These are phyloP conservation scores for Gracilaria domingensis DNA, from an alignment of 23 red algal genomes.

Conservation along the genomic window DNA sequence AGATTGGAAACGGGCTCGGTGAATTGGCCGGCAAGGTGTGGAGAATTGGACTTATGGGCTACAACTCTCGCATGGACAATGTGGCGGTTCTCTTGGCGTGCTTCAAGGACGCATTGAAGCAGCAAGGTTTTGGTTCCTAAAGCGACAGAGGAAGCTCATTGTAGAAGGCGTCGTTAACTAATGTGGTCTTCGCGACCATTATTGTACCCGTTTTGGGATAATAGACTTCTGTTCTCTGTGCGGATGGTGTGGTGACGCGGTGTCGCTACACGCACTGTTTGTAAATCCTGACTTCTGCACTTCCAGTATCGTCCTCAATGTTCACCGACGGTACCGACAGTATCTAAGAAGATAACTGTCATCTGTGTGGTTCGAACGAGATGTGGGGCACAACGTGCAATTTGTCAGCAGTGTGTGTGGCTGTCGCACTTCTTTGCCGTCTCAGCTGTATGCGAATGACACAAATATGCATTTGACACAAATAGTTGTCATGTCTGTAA, in stretches of 20 bases:
- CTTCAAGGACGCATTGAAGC: slow-evolving; percentile 67
- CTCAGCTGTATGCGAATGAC: neutral
- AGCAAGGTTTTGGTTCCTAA: slow-evolving; percentile 65
- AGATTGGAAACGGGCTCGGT: slow-evolving; percentile 86
- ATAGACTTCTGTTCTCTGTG: neutral
- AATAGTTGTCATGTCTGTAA: no score
- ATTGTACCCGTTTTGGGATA: neutral
- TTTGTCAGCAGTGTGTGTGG: neutral
- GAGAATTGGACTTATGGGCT: slow-evolving; percentile 87
- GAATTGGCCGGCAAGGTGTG: slow-evolving; percentile 82
- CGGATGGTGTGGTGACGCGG: neutral
- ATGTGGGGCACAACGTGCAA: neutral
- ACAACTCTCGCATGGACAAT: slow-evolving; percentile 76
- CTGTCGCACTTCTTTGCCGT: neutral
- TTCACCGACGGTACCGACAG: neutral
- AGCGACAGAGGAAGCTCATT: neutral
- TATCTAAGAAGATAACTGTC: no score
- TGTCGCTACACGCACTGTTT: neutral
- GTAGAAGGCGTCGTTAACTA: neutral
- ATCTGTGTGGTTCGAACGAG: neutral
- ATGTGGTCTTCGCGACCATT: neutral
- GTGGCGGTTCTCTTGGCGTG: slow-evolving; percentile 62
- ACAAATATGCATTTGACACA: neutral
- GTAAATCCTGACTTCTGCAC: slow-evolving; percentile 20
- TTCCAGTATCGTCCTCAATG: no score